Conservation (phyloP, 2,329 filamentous ascomycete species). For the Orbilia javanica region DNA sequence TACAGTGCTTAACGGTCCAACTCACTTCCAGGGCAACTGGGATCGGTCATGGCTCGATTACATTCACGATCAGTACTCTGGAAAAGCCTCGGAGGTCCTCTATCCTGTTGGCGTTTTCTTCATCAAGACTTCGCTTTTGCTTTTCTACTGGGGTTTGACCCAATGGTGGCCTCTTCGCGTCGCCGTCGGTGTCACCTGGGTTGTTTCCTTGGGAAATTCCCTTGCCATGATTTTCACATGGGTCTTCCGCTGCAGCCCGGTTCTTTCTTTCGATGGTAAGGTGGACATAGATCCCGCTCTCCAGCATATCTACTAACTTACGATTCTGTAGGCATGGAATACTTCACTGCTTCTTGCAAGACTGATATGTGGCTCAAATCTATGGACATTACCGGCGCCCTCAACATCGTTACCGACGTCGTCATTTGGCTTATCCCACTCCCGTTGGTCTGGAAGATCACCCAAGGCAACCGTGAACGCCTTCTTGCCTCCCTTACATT, state of each 20-base stretch:
- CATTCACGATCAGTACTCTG: slow-evolving; percentile 42
- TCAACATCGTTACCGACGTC: slow-evolving; percentile 49
- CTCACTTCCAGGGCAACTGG: slow-evolving; percentile 38
- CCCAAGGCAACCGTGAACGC: slow-evolving; percentile 30
- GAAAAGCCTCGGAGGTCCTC: slow-evolving; percentile 35
- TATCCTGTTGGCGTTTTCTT: slow-evolving; percentile 40
- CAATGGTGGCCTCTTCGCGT: slow-evolving; percentile 41
- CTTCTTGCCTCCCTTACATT: slow-evolving; percentile 47
- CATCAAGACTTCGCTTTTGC: slow-evolving; percentile 42
- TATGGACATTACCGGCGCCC: slow-evolving; percentile 40
- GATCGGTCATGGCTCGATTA: slow-evolving; percentile 44
- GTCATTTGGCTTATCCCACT: slow-evolving; percentile 44
- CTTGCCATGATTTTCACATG: slow-evolving; percentile 50
- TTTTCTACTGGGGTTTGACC: slow-evolving; percentile 53
- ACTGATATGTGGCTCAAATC: slow-evolving; percentile 42
- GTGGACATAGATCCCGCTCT: background rate
- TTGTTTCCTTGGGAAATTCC: slow-evolving; percentile 37
- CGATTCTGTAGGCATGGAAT: slow-evolving; percentile 17
- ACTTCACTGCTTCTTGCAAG: slow-evolving; percentile 39
- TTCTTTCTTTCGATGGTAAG: slow-evolving; percentile 39
- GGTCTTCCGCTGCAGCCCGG: slow-evolving; percentile 35
- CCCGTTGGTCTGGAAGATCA: slow-evolving; percentile 44
- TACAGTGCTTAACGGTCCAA: slow-evolving; percentile 42
- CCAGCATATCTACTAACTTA: background rate
- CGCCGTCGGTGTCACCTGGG: slow-evolving; percentile 36